Conservation (phyloP, 139 green algal species). For the Coelastrella sp. region DNA sequence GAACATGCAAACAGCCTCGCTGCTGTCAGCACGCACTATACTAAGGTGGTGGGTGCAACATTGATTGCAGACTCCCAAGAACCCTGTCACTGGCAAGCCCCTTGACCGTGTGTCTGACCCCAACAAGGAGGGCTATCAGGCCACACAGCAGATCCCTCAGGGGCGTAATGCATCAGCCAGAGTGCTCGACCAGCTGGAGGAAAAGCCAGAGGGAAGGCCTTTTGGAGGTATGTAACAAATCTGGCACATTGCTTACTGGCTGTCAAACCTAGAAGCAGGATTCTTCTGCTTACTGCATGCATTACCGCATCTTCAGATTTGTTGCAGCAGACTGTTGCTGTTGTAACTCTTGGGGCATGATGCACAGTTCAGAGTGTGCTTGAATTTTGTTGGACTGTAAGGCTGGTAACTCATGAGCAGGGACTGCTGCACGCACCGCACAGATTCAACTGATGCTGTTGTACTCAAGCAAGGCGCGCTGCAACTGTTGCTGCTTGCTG, state of each 20-base stretch:
- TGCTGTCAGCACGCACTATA: too few relatives aligned
- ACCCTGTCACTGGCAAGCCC: not conserved
- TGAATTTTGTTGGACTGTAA: too few relatives aligned
- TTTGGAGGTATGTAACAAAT: not conserved
- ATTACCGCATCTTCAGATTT: not conserved
- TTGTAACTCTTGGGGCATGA: too few relatives aligned
- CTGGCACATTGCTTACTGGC: not conserved
- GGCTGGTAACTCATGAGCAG: too few relatives aligned
- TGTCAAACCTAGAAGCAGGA: not conserved
- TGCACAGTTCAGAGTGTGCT: too few relatives aligned
- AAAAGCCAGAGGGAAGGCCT: constrained; percentile 7
- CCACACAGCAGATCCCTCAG: not conserved
- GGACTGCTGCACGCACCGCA: too few relatives aligned
- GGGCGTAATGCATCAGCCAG: not conserved
- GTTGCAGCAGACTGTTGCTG: too few relatives aligned
- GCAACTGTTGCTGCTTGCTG: not conserved
- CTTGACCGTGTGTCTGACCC: not conserved
- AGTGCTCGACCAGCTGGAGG: not conserved
- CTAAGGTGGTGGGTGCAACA: too few relatives aligned
- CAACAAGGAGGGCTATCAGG: not conserved
- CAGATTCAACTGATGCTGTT: not conserved
- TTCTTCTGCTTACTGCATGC: not conserved
- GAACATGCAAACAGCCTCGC: too few relatives aligned
- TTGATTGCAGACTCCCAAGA: not conserved
- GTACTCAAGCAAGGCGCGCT: not conserved